Evolutionary conservation across 108 stramenopile species (phyloP).

Genomic region (Heterococcus sp.): DNA sequence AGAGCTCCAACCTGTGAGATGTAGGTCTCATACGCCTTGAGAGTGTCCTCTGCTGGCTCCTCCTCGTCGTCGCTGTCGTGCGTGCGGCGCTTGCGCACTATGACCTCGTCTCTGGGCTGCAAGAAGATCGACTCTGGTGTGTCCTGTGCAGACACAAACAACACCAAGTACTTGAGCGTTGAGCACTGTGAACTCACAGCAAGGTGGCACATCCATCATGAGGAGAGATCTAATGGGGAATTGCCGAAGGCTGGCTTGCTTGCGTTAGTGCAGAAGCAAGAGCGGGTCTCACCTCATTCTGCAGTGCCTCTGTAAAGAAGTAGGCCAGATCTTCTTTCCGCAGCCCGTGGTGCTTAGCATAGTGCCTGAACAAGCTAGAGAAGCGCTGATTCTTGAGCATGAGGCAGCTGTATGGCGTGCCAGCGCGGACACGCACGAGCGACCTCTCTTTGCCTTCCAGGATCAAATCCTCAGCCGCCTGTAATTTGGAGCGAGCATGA

Average conservation of each 20-base stretch:
- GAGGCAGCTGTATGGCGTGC: constrained; percentile 66
- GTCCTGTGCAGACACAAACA: constrained; percentile 7
- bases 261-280: no score
- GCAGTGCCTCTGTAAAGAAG: constrained; percentile 86
- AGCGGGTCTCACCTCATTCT: constrained; percentile 70
- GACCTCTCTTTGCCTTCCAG: background rate
- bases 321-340: constrained; percentile 93
- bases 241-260: no score
- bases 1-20: constrained; percentile 46
- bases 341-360: constrained; percentile 96
- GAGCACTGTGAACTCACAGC: background rate
- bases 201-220: no score
- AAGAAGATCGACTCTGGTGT: constrained; percentile 48
- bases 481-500: background rate
- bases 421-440: constrained; percentile 24
- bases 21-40: no score
- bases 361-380: constrained; percentile 90
- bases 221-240: no score
- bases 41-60: no score
- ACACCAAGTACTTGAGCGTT: background rate
- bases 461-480: background rate
- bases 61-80: no score
- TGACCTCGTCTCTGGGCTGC: constrained; percentile 34
- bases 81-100: constrained; percentile 32
- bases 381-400: constrained; percentile 96